These are phyloP conservation scores for Stachybotrys chartarum DNA, from an alignment of 2,329 filamentous ascomycete genomes.

Conservation along the genomic window DNA sequence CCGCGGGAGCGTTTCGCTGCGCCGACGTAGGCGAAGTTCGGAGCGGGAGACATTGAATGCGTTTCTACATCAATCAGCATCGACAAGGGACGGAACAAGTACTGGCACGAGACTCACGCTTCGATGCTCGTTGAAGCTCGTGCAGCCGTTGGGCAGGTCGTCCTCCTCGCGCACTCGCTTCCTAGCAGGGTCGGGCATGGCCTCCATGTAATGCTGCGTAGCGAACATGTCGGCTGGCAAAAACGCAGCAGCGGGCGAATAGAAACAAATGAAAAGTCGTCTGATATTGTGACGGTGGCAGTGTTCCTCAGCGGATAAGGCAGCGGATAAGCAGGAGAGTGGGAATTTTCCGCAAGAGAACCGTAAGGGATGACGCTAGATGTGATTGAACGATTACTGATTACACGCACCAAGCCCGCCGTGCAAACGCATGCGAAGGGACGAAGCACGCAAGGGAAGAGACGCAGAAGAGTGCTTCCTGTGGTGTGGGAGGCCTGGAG, in stretches of 20 bases:
- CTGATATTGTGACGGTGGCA: not conserved
- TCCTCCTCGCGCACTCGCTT: slow-evolving; percentile 41
- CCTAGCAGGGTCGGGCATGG: slow-evolving; percentile 25
- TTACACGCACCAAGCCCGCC: too few species aligned
- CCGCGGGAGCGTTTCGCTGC: slow-evolving; percentile 19
- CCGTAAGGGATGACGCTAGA: too few species aligned
- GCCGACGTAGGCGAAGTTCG: slow-evolving; percentile 33
- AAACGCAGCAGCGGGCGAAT: not conserved
- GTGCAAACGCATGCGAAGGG: too few species aligned
- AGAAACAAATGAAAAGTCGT: not conserved
- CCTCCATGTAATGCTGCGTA: slow-evolving; percentile 22
- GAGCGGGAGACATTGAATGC: slow-evolving; percentile 44
- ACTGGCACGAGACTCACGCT: slow-evolving; percentile 29
- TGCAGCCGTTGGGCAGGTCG: slow-evolving; percentile 25
- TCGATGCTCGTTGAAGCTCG: slow-evolving; percentile 43
- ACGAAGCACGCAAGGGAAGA: not conserved
- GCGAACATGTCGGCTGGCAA: slow-evolving; percentile 26
- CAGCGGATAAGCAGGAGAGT: too few species aligned
- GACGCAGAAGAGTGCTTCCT: not conserved
- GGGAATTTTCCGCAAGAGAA: too few species aligned
- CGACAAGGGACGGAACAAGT: not conserved
- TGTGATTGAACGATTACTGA: too few species aligned
- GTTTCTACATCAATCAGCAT: slow-evolving; percentile 36
- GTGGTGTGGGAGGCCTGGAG: not conserved
- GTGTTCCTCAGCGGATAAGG: not conserved